These are phyloP conservation scores for Gossypium rotundifolium DNA, from an alignment of 345 rosid species.

Conservation along the genomic window DNA sequence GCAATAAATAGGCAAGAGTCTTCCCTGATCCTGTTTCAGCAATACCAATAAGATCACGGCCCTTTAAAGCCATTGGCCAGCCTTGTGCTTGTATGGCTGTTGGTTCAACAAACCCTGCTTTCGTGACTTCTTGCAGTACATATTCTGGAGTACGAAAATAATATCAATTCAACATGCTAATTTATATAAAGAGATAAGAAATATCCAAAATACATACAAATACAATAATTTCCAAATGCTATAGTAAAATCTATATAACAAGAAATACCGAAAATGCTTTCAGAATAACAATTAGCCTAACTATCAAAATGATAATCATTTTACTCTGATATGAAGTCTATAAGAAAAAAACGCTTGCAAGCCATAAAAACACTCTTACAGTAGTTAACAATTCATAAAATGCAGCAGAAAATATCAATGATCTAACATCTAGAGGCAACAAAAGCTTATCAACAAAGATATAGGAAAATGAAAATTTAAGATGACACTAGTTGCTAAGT, in stretches of 20 bases:
- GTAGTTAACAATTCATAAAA: not conserved
- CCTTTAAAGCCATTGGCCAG: constrained; percentile 99
- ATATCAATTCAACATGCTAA: not conserved
- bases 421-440: constrained; percentile 1
- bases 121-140: constrained; percentile 86
- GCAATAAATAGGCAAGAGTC: constrained; percentile 87
- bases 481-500: not conserved
- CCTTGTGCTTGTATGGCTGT: constrained; percentile 98
- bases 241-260: not conserved
- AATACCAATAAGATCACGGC: constrained; percentile 95
- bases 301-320: not conserved
- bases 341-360: not conserved
- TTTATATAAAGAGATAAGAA: not conserved
- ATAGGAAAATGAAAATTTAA: not conserved
- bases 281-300: not conserved
- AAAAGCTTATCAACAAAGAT: not conserved
- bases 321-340: not conserved
- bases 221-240: not conserved
- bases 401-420: not conserved
- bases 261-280: not conserved
- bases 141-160: constrained; percentile 48
- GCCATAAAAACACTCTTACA: not conserved
- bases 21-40: constrained; percentile 99
- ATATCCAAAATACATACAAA: not conserved
- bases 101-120: constrained; percentile 94